Conservation (phyloP, 768 basidiomycete species). For the Russula lepida region DNA sequence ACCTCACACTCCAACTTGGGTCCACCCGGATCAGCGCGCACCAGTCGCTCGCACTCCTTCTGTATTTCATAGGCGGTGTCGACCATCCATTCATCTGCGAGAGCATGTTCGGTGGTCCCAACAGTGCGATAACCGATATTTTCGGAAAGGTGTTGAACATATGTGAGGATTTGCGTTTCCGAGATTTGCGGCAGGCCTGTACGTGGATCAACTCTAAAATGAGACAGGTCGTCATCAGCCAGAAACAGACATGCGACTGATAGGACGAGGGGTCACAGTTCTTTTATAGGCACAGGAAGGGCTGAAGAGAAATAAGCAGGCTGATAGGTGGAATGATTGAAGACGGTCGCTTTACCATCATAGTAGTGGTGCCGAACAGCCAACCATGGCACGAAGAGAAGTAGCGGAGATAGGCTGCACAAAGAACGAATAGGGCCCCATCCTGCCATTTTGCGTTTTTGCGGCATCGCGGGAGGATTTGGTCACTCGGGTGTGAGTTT, state of each 20-base stretch:
- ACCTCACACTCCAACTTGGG: slow-evolving; percentile 83
- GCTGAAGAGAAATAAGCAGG: slow-evolving; percentile 4
- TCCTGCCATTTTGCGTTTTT: not conserved
- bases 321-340: no score
- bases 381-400: slow-evolving; percentile 40
- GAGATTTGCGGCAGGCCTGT: slow-evolving; percentile 64
- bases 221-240: not conserved
- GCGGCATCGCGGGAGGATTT: not conserved
- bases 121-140: slow-evolving; percentile 87
- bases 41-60: slow-evolving; percentile 49
- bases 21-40: slow-evolving; percentile 23
- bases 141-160: slow-evolving; percentile 66
- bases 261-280: slow-evolving; percentile 12
- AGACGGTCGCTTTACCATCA: slow-evolving; percentile 5
- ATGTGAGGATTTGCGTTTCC: slow-evolving; percentile 55
- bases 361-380: slow-evolving; percentile 32
- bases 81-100: slow-evolving; percentile 78
- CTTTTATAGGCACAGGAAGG: slow-evolving; percentile 18
- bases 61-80: slow-evolving; percentile 55
- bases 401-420: slow-evolving; percentile 43
- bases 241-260: not conserved
- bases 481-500: not conserved
- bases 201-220: slow-evolving; percentile 33
- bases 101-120: slow-evolving; percentile 80
- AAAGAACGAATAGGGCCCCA: slow-evolving; percentile 56